Percentiles rank a stretch among this genome's conserved stretches.
Conservation (phyloP, 352 stramenopile genomes). For the Phytophthora sansomeana region DNA sequence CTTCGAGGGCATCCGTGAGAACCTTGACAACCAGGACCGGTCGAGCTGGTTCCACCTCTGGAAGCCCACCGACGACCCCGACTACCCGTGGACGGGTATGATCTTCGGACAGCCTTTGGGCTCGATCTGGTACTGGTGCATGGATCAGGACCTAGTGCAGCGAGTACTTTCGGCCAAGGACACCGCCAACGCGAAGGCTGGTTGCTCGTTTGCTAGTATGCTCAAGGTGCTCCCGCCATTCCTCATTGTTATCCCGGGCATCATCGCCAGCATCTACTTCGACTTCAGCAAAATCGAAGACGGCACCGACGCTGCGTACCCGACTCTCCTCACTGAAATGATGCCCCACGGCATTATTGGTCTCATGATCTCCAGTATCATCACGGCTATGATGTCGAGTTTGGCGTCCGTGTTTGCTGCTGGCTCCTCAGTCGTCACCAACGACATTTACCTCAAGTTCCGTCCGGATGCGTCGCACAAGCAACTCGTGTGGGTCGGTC, state of each 20-base stretch:
- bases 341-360: conserved; percentile 72
- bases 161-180: conserved; percentile 76
- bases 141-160: conserved; percentile 78
- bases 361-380: conserved; percentile 74
- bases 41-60: conserved; percentile 63
- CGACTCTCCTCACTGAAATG: conserved; percentile 68
- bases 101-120: conserved; percentile 68
- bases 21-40: conserved; percentile 51
- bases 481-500: conserved; percentile 68
- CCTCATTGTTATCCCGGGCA: conserved; percentile 72
- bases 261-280: conserved; percentile 68
- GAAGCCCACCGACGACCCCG: conserved; percentile 54
- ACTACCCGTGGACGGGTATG: conserved; percentile 81
- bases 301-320: conserved; percentile 70
- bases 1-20: conserved; percentile 57
- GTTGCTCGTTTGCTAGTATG: conserved; percentile 60
- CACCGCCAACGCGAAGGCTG: conserved; percentile 64
- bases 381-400: conserved; percentile 79
- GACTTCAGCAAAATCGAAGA: conserved; percentile 61
- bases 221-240: conserved; percentile 76
- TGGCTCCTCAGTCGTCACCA: conserved; percentile 68
- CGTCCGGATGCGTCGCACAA: conserved; percentile 59
- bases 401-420: conserved; percentile 71
- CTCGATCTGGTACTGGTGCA: conserved; percentile 80
- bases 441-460: conserved; percentile 71